Evolutionary conservation across 1,139 yeast genomes (phyloP).

Genomic region (Debaryomyces udenii): DNA sequence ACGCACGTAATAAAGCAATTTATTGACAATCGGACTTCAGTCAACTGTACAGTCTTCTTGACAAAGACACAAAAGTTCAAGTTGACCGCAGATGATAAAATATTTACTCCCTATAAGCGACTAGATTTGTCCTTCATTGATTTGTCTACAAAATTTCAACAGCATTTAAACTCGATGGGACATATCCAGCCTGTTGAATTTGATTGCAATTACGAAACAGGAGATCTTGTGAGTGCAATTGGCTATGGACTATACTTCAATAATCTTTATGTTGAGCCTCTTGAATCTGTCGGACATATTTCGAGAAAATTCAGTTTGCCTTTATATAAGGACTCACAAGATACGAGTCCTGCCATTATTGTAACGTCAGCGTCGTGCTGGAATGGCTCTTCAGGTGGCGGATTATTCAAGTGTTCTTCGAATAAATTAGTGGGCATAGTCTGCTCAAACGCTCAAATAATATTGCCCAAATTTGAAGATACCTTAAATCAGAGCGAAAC

Average conservation of each 20-base stretch:
- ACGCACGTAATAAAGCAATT: slow-evolving; percentile 37
- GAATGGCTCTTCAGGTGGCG: slow-evolving; percentile 83
- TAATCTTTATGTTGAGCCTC: slow-evolving; percentile 33
- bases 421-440: slow-evolving; percentile 55
- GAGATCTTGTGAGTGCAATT: slow-evolving; percentile 46
- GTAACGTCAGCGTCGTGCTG: slow-evolving; percentile 66
- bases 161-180: slow-evolving; percentile 4
- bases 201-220: slow-evolving; percentile 22
- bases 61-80: slow-evolving; percentile 10
- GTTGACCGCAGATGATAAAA: slow-evolving; percentile 17
- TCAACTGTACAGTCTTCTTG: slow-evolving; percentile 14
- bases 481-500: slow-evolving; percentile 15
- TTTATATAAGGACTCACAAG: slow-evolving; percentile 11
- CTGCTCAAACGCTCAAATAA: slow-evolving; percentile 61
- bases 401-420: slow-evolving; percentile 41
- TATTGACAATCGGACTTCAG: slow-evolving; percentile 12
- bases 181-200: slow-evolving; percentile 13
- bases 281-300: slow-evolving; percentile 49
- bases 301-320: slow-evolving; percentile 28
- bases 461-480: slow-evolving; percentile 19
- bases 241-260: slow-evolving; percentile 62
- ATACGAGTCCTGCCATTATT: slow-evolving; percentile 38
- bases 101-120: slow-evolving; percentile 31
- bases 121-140: slow-evolving; percentile 43
- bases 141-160: slow-evolving; percentile 20